Evolutionary conservation across 2,329 filamentous ascomycete species (phyloP).

Genomic region (Fusarium humuli): DNA sequence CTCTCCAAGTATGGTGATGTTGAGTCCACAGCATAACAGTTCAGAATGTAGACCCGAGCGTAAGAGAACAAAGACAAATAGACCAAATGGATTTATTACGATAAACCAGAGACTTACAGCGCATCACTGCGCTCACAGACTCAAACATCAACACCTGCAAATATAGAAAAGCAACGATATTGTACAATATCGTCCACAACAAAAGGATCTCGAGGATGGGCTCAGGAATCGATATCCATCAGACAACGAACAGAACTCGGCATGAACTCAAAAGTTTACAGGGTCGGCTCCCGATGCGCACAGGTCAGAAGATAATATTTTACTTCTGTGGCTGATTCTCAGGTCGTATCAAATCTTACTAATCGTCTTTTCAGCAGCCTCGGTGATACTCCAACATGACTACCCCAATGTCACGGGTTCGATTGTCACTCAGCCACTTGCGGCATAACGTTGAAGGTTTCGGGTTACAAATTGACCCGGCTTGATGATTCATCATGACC

Average conservation of each 20-base stretch:
- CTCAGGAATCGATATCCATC: background rate
- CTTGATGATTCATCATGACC: background rate
- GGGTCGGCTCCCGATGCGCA: rapidly evolving
- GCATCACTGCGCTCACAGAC: background rate
- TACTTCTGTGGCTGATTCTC: background rate
- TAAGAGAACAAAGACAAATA: no score
- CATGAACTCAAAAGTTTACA: background rate
- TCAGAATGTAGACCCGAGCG: no score
- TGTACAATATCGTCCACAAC: background rate
- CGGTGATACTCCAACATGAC: no score
- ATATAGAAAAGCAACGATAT: background rate
- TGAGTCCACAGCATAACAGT: no score
- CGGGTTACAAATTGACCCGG: background rate
- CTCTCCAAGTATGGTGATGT: no score
- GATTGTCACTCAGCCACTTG: no score
- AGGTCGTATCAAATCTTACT: background rate
- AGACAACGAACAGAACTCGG: no score
- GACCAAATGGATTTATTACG: no score
- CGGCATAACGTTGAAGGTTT: background rate
- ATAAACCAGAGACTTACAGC: no score
- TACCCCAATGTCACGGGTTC: no score
- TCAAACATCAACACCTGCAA: background rate
- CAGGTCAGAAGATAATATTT: rapidly evolving
- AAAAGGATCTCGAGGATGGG: background rate
- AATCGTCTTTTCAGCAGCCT: background rate